These are phyloP conservation scores for Aspergillus asperescens DNA, from an alignment of 495 filamentous ascomycete genomes.

Conservation along the genomic window DNA sequence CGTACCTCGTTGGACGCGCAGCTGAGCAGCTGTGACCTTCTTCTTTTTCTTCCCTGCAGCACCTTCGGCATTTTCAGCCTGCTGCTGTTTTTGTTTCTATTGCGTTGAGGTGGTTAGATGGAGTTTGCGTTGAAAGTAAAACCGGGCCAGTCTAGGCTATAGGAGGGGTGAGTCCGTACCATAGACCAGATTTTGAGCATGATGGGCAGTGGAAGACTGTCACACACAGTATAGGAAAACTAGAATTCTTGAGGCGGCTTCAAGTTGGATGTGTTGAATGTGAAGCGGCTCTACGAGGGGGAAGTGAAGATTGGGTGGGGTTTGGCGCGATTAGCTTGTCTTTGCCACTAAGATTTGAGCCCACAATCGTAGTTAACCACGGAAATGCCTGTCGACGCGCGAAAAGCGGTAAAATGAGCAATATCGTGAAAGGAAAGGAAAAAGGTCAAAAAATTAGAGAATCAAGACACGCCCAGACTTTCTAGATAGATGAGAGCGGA, in stretches of 20 bases:
- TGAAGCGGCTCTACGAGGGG: conserved; percentile 2
- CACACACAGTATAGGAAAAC: too few species aligned
- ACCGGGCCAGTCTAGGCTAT: neutral
- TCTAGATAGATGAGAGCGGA: neutral
- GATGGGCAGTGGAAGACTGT: conserved; percentile 44
- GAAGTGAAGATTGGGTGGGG: conserved; percentile 1
- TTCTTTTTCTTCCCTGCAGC: conserved; percentile 81
- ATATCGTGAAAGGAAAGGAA: neutral
- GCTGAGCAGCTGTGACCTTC: conserved; percentile 93
- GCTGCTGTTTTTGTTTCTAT: conserved; percentile 86
- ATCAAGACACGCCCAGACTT: too few species aligned
- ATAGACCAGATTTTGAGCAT: conserved; percentile 99
- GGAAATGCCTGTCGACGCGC: neutral
- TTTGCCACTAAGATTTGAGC: conserved; percentile 1
- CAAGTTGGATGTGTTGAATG: neutral
- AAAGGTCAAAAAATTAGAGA: neutral
- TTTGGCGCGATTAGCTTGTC: neutral
- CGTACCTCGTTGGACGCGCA: conserved; percentile 92
- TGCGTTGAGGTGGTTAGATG: neutral
- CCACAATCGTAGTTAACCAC: neutral
- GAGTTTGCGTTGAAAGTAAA: neutral
- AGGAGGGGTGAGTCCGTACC: conserved; percentile 48
- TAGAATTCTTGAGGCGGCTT: neutral
- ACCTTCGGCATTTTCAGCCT: conserved; percentile 83
- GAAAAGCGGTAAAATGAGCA: neutral